phyloP scores from a whole-genome alignment of 2,329 filamentous ascomycete genomes.

The Penicillium corylophilum region DNA sequence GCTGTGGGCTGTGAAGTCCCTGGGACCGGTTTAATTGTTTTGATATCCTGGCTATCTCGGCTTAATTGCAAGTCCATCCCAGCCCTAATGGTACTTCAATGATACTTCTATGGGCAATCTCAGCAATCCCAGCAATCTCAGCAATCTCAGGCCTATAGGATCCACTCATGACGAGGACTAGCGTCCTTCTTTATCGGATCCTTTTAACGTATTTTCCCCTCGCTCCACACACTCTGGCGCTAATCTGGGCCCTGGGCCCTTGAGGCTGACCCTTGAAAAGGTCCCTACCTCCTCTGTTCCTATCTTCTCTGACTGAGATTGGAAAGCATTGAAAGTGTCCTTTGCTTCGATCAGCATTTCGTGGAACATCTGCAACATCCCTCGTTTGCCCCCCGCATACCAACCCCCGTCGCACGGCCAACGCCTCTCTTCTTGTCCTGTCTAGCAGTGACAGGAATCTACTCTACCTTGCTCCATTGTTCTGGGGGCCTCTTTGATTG shows the following conservation, averaged over 20 bases:
- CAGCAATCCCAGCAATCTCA: too few relatives aligned
- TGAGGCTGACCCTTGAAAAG: constrained; percentile 5
- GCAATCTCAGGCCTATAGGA: not conserved
- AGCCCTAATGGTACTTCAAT: not conserved
- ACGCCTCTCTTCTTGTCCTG: not conserved
- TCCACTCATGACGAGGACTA: not conserved
- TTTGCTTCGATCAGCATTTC: constrained; percentile 1
- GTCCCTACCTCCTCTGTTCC: not conserved
- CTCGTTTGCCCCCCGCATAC: constrained; percentile 13
- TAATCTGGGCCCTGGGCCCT: constrained; percentile 1
- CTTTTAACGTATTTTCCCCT: not conserved
- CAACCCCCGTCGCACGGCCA: constrained; percentile 13
- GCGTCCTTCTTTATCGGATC: not conserved
- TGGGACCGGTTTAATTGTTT: not conserved
- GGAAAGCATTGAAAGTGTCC: not conserved
- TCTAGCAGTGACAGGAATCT: not conserved
- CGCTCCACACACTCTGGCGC: not conserved
- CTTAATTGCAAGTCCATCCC: not conserved
- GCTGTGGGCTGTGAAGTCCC: not conserved
- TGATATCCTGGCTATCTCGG: not conserved
- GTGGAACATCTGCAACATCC: not conserved
- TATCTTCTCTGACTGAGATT: not conserved
- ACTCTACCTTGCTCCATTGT: not conserved
- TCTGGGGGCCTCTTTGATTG: not conserved
- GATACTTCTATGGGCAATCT: too few relatives aligned